Base-by-base conservation (phyloP, 148 eudicot species). In the Vaccinium darrowii region DNA sequence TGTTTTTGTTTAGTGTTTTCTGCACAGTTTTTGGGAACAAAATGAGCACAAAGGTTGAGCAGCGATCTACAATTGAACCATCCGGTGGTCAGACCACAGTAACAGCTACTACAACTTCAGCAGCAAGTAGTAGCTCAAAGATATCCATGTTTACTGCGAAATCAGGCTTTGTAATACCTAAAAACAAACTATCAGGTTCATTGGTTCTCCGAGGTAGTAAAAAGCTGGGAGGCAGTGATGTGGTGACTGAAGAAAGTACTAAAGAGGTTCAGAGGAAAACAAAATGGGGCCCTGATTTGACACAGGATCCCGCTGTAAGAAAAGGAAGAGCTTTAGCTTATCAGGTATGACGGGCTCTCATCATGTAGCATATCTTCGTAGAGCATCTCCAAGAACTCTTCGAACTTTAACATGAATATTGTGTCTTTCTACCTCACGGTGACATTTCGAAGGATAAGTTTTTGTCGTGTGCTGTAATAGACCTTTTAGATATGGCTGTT, bases 141-240 rank as follows among this genome's bases (percentile, higher is more conserved):
- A 86, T 89, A 23, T 92, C 98, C 4, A 89, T 90, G 93, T 92
- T 96, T 87, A 92, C 92, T 83, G 91, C 88, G 47, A 96, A 94
- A 87, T 85, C 92, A 60, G 99, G 97, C 80, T 96, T 96, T 91
- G 93, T 96, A 82, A 96, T 96, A 88, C 98, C 99, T 12, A 96
- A 94, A 88, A 96, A 96, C 89, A 94, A 96, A 87, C 86, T 96
- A 81, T 93, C 98, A n/a, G 97, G 99, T 47, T 96, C 99, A 27
- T 87, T 96, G 84, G 94, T 94, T 76, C 98, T 88, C 82, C 92
- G 91, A 76, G 97, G 91, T 58, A 83, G 73, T 53, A 95, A 96
- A 89, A 96, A 93, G 86, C 82, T 85, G 11, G 91, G 89, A 54
- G 91, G 85, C 72, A 85, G 84, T 89, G 94, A 92, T 69, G 84